Evolutionary conservation across 2,329 filamentous ascomycete genomes (phyloP), one percentile per base, ranked within the genome.

Genomic region (Gaeumannomyces sp.): DNA sequence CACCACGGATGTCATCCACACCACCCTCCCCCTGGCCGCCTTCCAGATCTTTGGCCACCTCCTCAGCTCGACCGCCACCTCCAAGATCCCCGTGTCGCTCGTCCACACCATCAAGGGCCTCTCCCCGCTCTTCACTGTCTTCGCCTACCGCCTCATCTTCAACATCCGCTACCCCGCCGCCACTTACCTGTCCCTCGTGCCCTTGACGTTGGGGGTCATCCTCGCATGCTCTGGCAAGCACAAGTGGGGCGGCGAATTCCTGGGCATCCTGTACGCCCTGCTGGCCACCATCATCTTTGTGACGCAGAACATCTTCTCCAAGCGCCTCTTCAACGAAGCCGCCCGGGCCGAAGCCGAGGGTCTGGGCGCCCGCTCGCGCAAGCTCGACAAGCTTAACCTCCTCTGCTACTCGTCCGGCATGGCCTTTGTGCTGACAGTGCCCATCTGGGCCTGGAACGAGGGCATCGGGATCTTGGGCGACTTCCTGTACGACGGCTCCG

Each of bases 71-170:
- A 95, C 93, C 69, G 94, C 95, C 33, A 99, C 94, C 38, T 90
- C 92, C 62, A 91, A 93, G 74, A 98, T 99, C 64, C 94, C 95
- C 0, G 95, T 99, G 1, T 98, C 95, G 8, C 84, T 99, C 50
- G 95, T 99, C 4, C 95, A 99, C 77, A 99, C 95, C 1, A 98
- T 99, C 78, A 99, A 99, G 79, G 95, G 95, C 10, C 86, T 99
- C 31, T 98, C 94, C 3, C 95, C 95, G 4, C 82, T 99, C 10
- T 96, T 99, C 75, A 99, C 95, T 0, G 95, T 99, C 58, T 77
- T 96, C 64, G 95, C 95, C 63, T 99, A 99, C 75, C 89, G 95
- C 64, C 77, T 96, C 69, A 83, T 97, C 73, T 96, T 94, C 78
- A 85, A 92, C 71, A 96, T 98, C 67, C 88, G 86, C 69, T 98